Base-by-base conservation (phyloP, 2,329 filamentous ascomycete genomes). In the Sporothrix humicola region DNA sequence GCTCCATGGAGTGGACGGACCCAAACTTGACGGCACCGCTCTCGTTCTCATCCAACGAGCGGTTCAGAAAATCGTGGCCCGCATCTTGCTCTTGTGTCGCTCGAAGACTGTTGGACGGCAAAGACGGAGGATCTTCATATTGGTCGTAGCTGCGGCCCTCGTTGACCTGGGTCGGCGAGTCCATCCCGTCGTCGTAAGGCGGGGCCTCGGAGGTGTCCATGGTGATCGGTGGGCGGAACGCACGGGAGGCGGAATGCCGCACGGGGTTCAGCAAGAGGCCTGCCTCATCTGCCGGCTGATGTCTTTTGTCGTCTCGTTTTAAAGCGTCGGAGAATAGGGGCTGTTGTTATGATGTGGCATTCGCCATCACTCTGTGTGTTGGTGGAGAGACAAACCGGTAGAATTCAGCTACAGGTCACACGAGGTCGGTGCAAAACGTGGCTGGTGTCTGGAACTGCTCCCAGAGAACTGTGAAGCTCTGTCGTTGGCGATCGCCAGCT, bases 101-200 rank as follows among this genome's bases (percentile, higher is more conserved):
- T 73, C 70, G 56, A 61, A 71, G 72, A 71, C 2, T 75, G 75
- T 70, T 71, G 8, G 65, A 23, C n/a, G 72, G 71, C 20, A 75
- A 31, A 72, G 73, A 73, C 2, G 71, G 58, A 15, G 75, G 66
- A 20, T 77, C 75, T 20, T 65, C 76, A 79, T 85, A 82, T 76
- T 83, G 80, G 8, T 85, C 84, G 76, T 90, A 90, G 79, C 88
- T 88, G 52, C 87, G 85, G 65, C 83, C 87, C 61, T 85, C 84
- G 76, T 90, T 90, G 73, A 84, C 81, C 79, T 90, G 88, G 0
- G 88, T 90, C 1, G 85, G 85, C 10, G 87, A 87, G 73, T 85
- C 84, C 12, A 86, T 87, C n/a, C 79, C 65, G 42, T 75, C 74
- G n/a, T 65, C n/a, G 44, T 69, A 69, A 26, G 48, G 23, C 44